Conservation (phyloP, 2,329 filamentous ascomycete genomes). For the Plenodomus lindquistii region DNA sequence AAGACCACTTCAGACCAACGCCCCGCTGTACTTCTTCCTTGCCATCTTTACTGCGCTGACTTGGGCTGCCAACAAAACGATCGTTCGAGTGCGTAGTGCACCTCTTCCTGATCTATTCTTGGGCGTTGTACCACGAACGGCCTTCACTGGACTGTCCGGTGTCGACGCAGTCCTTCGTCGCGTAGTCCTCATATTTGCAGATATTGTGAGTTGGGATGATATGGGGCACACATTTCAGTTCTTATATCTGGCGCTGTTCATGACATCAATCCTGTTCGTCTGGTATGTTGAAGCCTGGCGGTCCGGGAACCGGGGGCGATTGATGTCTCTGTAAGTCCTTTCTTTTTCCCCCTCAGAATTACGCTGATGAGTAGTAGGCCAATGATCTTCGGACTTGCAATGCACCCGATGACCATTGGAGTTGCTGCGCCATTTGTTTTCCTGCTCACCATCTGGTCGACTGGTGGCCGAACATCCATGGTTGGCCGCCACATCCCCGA, state of each 20-base stretch:
- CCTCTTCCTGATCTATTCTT: neutral
- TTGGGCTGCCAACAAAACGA: neutral
- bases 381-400: neutral
- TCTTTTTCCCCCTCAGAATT: neutral
- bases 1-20: neutral
- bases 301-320: neutral
- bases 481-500: conserved; percentile 12
- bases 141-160: neutral
- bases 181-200: neutral
- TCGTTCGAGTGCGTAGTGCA: neutral
- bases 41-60: neutral
- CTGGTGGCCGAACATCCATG: conserved; percentile 7
- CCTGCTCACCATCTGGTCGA: conserved; percentile 17
- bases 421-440: conserved; percentile 29
- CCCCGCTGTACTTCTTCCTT: neutral
- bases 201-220: conserved; percentile 1
- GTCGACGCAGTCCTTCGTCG: neutral
- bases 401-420: conserved; percentile 5
- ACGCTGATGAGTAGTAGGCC: conserved; percentile 1
- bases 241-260: conserved; percentile 5
- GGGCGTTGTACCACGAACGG: too few relatives aligned
- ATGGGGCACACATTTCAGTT: conserved; percentile 4
- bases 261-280: conserved; percentile 1
- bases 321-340: conserved; percentile 5
- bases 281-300: conserved; percentile 10